phyloP scores from a whole-genome alignment of 192 early-diverging fungal species.

The Rhizophlyctis rosea region DNA sequence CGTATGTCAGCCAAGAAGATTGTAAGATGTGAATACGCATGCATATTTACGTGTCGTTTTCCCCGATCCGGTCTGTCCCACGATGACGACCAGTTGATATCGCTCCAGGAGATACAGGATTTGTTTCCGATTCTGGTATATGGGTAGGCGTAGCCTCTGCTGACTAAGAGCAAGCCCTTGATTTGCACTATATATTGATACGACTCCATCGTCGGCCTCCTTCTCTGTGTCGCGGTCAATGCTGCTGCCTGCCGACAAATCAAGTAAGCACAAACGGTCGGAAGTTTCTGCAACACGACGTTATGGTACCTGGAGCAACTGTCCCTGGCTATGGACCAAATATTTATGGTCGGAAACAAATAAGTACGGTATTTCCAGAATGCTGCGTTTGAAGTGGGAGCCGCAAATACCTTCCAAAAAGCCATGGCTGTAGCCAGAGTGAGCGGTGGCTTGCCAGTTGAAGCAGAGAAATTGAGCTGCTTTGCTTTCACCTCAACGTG shows the following conservation, averaged over 20 bases:
- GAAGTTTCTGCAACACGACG: background rate
- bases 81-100: slow-evolving; percentile 67
- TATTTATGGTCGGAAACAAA: background rate
- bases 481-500: no score
- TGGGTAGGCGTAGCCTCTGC: slow-evolving; percentile 23
- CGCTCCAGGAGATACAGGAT: slow-evolving; percentile 65
- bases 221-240: slow-evolving; percentile 63
- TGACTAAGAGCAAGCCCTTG: slow-evolving; percentile 8
- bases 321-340: slow-evolving; percentile 8
- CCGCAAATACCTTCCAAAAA: slow-evolving; percentile 7
- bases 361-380: background rate
- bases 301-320: slow-evolving; percentile 9
- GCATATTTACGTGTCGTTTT: slow-evolving; percentile 73
- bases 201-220: slow-evolving; percentile 48
- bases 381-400: background rate
- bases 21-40: background rate
- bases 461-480: no score
- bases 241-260: slow-evolving; percentile 44
- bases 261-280: background rate
- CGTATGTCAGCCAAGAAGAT: no score
- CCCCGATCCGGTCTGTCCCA: slow-evolving; percentile 77
- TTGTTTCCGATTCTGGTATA: slow-evolving; percentile 38
- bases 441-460: no score
- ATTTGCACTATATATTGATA: slow-evolving; percentile 41
- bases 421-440: background rate